A percentile compares a stretch with the other conserved stretches of the same genome.
Evolutionary conservation across 192 early-diverging fungal species (phyloP).

Genomic region (Gamsiella multidivaricata): DNA sequence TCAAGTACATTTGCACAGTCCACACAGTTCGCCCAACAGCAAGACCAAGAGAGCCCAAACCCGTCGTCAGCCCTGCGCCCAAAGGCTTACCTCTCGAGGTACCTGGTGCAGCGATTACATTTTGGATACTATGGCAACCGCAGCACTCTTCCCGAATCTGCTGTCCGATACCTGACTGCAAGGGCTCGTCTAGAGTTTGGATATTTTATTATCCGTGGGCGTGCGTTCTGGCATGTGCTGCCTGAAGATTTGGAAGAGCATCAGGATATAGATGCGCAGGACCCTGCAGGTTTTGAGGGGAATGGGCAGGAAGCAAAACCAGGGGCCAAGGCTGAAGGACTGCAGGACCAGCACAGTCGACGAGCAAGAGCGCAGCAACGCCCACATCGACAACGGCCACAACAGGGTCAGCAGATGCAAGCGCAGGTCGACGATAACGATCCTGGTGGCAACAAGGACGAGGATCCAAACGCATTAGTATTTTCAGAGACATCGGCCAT

Average conservation of each 20-base stretch:
- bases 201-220: conserved; percentile 46
- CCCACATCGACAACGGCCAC: neutral
- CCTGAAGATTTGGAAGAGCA: conserved; percentile 16
- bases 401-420: neutral
- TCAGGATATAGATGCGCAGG: too few relatives aligned
- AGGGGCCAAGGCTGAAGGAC: neutral
- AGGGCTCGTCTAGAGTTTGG: conserved; percentile 44
- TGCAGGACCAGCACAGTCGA: neutral
- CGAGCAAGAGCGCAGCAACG: conserved; percentile 3
- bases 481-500: neutral
- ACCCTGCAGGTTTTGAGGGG: neutral
- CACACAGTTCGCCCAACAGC: neutral
- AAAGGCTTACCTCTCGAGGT: conserved; percentile 24
- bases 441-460: conserved; percentile 20
- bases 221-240: conserved; percentile 37
- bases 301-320: neutral
- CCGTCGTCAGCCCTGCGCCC: neutral
- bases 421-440: conserved; percentile 4
- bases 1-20: conserved; percentile 13
- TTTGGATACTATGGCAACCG: conserved; percentile 47
- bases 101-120: conserved; percentile 40
- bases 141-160: conserved; percentile 15
- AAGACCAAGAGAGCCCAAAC: conserved; percentile 2
- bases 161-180: conserved; percentile 46
- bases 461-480: neutral